phyloP scores from a whole-genome alignment of 1,284 basidiomycete species.

The Ganoderma lingzhi region DNA sequence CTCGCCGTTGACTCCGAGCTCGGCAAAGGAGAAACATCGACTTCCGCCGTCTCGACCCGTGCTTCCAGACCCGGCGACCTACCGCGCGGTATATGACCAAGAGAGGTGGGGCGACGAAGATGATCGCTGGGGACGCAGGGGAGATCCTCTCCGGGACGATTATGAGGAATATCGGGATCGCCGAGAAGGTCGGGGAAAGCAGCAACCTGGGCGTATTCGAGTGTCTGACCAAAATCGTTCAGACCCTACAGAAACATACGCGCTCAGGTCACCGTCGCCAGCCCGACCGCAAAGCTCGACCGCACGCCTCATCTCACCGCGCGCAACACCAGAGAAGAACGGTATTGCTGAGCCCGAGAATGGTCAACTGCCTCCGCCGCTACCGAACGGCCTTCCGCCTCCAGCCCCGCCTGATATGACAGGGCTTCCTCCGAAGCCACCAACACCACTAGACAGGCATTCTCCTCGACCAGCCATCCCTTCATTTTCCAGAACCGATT shows the following conservation, averaged over 20 bases:
- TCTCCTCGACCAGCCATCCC: slow-evolving; percentile 52
- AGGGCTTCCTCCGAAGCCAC: slow-evolving; percentile 24
- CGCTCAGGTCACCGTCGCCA: slow-evolving; percentile 32
- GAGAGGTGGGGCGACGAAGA: slow-evolving; percentile 32
- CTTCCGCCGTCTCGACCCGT: slow-evolving; percentile 38
- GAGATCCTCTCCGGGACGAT: slow-evolving; percentile 23
- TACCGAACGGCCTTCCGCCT: slow-evolving; percentile 44
- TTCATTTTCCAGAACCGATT: slow-evolving; percentile 25
- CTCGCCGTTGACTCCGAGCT: slow-evolving; percentile 38
- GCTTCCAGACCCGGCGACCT: slow-evolving; percentile 28
- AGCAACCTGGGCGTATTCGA: slow-evolving; percentile 3
- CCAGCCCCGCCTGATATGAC: slow-evolving; percentile 39
- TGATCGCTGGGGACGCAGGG: slow-evolving; percentile 19
- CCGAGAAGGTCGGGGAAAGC: slow-evolving; percentile 14
- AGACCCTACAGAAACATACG: slow-evolving; percentile 16
- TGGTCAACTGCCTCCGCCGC: slow-evolving; percentile 45
- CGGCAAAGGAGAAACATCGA: slow-evolving; percentile 41
- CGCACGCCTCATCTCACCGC: slow-evolving; percentile 23
- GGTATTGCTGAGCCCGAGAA: slow-evolving; percentile 22
- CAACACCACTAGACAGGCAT: slow-evolving; percentile 47
- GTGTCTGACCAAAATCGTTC: slow-evolving; percentile 7
- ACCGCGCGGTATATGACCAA: slow-evolving; percentile 30
- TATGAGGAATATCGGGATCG: slow-evolving; percentile 30
- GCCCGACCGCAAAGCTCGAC: slow-evolving; percentile 7
- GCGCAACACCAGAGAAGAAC: slow-evolving; percentile 29